Evolutionary conservation across 2,329 filamentous ascomycete genomes (phyloP), one percentile per base, ranked within the genome.

Genomic region (Talaromyces atroroseus): DNA sequence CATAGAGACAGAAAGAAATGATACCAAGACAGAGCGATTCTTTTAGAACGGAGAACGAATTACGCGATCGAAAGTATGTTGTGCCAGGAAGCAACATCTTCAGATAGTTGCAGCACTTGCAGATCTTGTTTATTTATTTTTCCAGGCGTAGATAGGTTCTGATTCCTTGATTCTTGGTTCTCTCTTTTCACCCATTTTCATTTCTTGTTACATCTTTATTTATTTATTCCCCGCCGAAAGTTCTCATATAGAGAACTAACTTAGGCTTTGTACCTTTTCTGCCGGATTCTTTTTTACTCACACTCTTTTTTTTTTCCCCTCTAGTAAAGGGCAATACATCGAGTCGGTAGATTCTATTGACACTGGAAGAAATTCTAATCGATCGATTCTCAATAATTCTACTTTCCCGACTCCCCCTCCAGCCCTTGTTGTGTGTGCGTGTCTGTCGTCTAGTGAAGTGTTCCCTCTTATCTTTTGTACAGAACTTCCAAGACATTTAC

Each of bases 1-100:
- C 64, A 32, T 73, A 65, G 49, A 63, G 23, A 11, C n/a, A 42
- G 56, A 23, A 29, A n/a, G 53, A 42, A 29, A 21, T 29, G 46
- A 50, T 18, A 32, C 44, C 32, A 7, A 49, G 21, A 23, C n/a
- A 53, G 29, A 23, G 18, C 38, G 21, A 49, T 40, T 5, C n/a
- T 44, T 14, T 34, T n/a, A 10, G 2, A 18, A 21, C 29, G 44
- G 52, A 54, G 34, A 49, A 53, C 42, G 51, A 47, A 36, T 53
- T 46, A 53, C 42, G 42, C 16, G 51, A 45, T 53, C 18, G 51
- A 45, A 53, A 44, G 40, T 44, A 14, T 40, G 36, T 40, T 23
- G 18, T 44, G 40, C 18, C 20, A 20, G 18, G 51, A 46, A 23
- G 51, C 51, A 53, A 53, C 29, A 16, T 23, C 24, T 29, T 11